Evolutionary conservation across 306 rosid genomes (phyloP).

Genomic region (Vigna nakashimae): DNA sequence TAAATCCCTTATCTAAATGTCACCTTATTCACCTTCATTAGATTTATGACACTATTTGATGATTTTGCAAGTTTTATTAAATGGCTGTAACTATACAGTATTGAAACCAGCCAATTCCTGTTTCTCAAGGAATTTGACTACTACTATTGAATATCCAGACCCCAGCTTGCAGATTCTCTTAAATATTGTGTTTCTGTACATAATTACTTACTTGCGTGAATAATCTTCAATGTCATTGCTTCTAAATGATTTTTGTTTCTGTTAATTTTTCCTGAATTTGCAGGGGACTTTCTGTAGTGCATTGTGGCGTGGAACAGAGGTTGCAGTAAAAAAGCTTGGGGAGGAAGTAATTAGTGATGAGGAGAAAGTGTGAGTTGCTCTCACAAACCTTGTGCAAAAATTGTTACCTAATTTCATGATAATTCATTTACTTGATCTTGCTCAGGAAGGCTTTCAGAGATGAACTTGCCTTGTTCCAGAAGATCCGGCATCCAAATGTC

Average conservation of each 20-base stretch:
- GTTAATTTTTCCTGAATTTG: conserved; percentile 22
- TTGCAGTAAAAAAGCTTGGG: conserved; percentile 84
- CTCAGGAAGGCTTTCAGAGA: conserved; percentile 88
- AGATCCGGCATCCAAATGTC: conserved; percentile 95
- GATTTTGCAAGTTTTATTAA: background rate
- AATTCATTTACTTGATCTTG: conserved; percentile 45
- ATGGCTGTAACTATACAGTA: background rate
- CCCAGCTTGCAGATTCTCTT: conserved; percentile 6
- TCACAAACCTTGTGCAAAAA: conserved; percentile 11
- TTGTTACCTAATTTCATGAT: conserved; percentile 18
- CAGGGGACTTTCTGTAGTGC: conserved; percentile 92
- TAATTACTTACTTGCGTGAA: background rate
- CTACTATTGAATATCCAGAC: conserved; percentile 15
- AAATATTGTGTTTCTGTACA: background rate
- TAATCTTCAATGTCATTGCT: conserved; percentile 28
- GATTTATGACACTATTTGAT: background rate
- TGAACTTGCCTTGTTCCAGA: conserved; percentile 91
- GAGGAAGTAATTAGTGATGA: conserved; percentile 72
- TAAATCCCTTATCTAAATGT: background rate
- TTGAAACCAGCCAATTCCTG: conserved; percentile 9
- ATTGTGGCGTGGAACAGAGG: conserved; percentile 92
- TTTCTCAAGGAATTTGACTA: conserved; percentile 24
- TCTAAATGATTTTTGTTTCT: conserved; percentile 33
- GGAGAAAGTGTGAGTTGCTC: conserved; percentile 83
- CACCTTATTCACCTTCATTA: background rate